phyloP scores from a whole-genome alignment of 176 grass and related monocot species.

The Rhynchospora tenuis region DNA sequence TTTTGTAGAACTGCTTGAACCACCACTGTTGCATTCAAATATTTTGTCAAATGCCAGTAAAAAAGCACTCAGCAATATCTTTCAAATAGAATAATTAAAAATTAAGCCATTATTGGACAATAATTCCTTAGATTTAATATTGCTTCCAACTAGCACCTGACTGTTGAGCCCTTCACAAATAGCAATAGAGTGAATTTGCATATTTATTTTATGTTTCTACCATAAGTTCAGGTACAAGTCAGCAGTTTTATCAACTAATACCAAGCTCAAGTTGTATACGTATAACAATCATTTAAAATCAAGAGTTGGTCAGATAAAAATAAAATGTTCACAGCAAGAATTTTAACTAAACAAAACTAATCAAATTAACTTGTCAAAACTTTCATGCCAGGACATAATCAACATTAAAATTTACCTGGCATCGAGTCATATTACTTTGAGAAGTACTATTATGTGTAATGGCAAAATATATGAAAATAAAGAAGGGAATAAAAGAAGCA shows the following conservation, averaged over 20 bases:
- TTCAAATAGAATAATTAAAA: neutral
- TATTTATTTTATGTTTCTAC: neutral
- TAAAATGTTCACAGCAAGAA: neutral
- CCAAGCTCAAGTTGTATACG: neutral
- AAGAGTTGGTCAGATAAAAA: neutral
- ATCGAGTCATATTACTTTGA: neutral
- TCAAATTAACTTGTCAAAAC: no score
- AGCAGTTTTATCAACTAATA: neutral
- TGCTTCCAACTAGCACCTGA: slow-evolving; percentile 10
- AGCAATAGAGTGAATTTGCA: neutral
- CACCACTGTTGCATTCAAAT: slow-evolving; percentile 51
- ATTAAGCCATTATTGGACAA: slow-evolving; percentile 4
- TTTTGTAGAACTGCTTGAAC: slow-evolving; percentile 24
- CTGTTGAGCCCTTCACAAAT: neutral
- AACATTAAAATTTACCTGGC: neutral
- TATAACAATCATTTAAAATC: neutral
- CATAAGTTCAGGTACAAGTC: neutral
- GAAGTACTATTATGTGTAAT: no score
- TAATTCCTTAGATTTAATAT: neutral
- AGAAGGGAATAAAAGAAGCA: no score
- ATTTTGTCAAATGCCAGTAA: neutral
- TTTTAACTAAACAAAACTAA: neutral
- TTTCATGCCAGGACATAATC: neutral
- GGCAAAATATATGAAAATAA: no score
- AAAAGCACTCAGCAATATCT: neutral